These are phyloP conservation scores for Wakefieldia striispora DNA, from an alignment of 768 basidiomycete species.

Conservation along the genomic window DNA sequence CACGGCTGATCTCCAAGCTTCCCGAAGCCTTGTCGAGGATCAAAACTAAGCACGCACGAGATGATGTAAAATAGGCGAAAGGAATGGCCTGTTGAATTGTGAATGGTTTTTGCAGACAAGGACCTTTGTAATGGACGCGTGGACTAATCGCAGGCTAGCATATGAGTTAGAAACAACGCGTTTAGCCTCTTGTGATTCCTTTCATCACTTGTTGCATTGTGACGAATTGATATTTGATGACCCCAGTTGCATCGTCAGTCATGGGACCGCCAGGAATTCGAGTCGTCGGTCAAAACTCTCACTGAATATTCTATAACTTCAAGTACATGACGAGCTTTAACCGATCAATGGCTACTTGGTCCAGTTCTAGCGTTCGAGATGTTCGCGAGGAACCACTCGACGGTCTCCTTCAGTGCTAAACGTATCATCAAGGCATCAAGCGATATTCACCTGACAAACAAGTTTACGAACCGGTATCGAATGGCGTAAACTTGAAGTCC, in stretches of 20 bases:
- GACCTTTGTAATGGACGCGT: conserved; percentile 4
- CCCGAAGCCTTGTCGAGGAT: conserved; percentile 74
- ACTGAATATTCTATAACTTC: neutral
- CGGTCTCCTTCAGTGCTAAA: conserved; percentile 70
- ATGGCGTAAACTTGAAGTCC: conserved; percentile 88
- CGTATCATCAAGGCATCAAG: neutral
- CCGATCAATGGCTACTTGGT: conserved; percentile 21
- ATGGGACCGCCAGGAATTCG: too few species aligned
- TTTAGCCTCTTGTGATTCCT: neutral
- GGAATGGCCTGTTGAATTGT: neutral
- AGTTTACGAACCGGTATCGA: conserved; percentile 62
- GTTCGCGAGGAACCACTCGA: conserved; percentile 87
- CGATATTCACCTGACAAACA: neutral
- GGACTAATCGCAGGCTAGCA: conserved; percentile 2
- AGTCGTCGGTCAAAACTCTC: neutral
- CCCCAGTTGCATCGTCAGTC: neutral
- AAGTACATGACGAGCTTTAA: conserved; percentile 5
- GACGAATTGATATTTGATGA: neutral
- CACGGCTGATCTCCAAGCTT: conserved; percentile 70
- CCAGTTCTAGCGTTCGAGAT: conserved; percentile 70
- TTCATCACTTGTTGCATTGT: neutral
- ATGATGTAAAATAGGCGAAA: conserved; percentile 1
- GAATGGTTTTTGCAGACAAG: neutral
- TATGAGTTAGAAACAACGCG: neutral
- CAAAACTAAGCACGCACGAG: conserved; percentile 53